These are phyloP conservation scores for Paratinospora sagittata DNA, from an alignment of 164 flowering plant genomes.

Conservation along the genomic window DNA sequence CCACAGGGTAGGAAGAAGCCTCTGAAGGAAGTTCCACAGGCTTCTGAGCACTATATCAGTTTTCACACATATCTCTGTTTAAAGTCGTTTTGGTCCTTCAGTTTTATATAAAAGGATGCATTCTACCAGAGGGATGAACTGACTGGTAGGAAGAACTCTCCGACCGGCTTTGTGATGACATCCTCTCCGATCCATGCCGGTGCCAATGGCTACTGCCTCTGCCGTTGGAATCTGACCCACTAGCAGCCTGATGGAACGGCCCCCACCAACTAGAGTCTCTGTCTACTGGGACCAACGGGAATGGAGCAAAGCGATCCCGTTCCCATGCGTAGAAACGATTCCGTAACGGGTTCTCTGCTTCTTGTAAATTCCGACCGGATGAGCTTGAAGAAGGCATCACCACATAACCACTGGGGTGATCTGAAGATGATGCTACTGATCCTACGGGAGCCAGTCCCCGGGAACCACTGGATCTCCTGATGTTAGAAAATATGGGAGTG, in stretches of 20 bases:
- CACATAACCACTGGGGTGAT: slow-evolving; percentile 49
- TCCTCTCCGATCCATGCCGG: slow-evolving; percentile 71
- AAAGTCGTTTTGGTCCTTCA: slow-evolving; percentile 15
- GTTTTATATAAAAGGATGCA: slow-evolving; percentile 33
- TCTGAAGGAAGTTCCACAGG: slow-evolving; percentile 25
- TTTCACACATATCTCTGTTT: slow-evolving; percentile 6
- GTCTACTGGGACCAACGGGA: slow-evolving; percentile 47
- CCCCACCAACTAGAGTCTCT: slow-evolving; percentile 61
- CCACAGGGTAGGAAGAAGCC: slow-evolving; percentile 22
- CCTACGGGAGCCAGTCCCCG: slow-evolving; percentile 18
- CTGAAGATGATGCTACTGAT: slow-evolving; percentile 40
- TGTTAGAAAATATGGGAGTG: slow-evolving; percentile 6
- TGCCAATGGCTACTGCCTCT: slow-evolving; percentile 54
- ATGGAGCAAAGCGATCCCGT: slow-evolving; percentile 58
- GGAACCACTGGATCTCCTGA: slow-evolving; percentile 18
- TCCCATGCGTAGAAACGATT: slow-evolving; percentile 66
- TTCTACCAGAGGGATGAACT: slow-evolving; percentile 12
- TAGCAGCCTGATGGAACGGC: slow-evolving; percentile 43
- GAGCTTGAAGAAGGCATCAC: slow-evolving; percentile 46
- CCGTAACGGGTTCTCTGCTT: slow-evolving; percentile 43
- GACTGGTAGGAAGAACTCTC: slow-evolving; percentile 27
- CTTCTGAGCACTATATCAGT: slow-evolving; percentile 11
- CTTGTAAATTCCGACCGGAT: slow-evolving; percentile 52
- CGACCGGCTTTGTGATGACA: slow-evolving; percentile 55
- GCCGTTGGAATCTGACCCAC: slow-evolving; percentile 41